Evolutionary conservation across 495 filamentous ascomycete species (phyloP), one percentile per base, ranked within the genome.

Genomic region (Pseudevernia furfuracea): DNA sequence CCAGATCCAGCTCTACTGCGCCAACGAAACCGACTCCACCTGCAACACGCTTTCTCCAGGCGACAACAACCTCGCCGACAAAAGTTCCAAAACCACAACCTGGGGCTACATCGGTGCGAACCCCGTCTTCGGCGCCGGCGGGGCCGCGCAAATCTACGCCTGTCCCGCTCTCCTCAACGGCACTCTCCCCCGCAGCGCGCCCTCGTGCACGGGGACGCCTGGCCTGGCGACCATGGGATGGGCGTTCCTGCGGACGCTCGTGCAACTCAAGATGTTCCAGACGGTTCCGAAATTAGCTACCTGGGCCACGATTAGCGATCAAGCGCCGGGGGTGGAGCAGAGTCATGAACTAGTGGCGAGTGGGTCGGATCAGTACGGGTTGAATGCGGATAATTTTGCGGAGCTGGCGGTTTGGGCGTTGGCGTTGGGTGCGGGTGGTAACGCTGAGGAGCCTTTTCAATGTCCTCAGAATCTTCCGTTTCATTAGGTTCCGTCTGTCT

Each of bases 301-400:
- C 3, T 32, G 12, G 49, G 17, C 32, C 3, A 28, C 12, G 8
- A 61, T 61, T 43, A 23, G 10, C 10, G 59, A 61, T 34, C 9
- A 30, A 1, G 30, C 38, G 10, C 59, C 59, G 11, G 59, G 59
- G 59, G n/a, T 49, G n/a, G 41, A 3, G 30, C 36, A 34, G 41
- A 49, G 39, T 14, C 59, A 61, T 49, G 44, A 11, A 5, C n/a
- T 61, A 41, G 39, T 46, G 8, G 41, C 30, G 11, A 25, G 14
- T 17, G 17, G 28, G n/a, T 21, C 32, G 10, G 19, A 6, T n/a
- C 8, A 30, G 23, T 32, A 30, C 4, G 11, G 1, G 4, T 34
- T 34, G 41, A 61, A 61, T 48, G 44, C 59, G 44, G 59, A 61
- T 23, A 61, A 61, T 49, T 61, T 17, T 21, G 59, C 59, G 25